Evolutionary conservation across 2,329 filamentous ascomycete species (phyloP).

Genomic region (Colletotrichum sp.): DNA sequence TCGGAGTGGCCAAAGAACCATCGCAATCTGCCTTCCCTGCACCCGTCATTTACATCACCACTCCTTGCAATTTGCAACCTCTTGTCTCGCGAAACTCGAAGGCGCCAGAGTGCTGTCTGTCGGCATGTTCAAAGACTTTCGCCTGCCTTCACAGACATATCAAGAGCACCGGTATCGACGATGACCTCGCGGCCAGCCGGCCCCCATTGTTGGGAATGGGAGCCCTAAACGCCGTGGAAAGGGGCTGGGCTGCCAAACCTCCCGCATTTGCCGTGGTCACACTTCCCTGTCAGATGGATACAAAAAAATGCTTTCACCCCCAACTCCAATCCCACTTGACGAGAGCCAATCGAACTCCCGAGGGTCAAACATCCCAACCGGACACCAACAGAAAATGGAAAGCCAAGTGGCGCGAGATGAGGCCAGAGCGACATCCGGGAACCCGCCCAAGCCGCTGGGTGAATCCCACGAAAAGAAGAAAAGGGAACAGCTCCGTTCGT

Average conservation of each 20-base stretch:
- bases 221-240: not conserved
- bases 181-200: not conserved
- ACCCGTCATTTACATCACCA: not conserved
- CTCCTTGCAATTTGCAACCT: not conserved
- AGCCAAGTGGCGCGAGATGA: constrained; percentile 13
- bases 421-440: not conserved
- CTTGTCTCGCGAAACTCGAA: not conserved
- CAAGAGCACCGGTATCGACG: not conserved
- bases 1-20: not conserved
- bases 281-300: constrained; percentile 18
- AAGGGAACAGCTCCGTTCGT: not conserved
- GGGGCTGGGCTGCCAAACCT: not conserved
- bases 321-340: constrained; percentile 11
- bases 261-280: constrained; percentile 4
- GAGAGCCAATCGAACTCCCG: constrained; percentile 15
- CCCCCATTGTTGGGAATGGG: not conserved
- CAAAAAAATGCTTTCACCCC: constrained; percentile 1
- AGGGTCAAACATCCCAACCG: constrained; percentile 5
- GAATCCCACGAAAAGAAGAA: not conserved
- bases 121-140: not conserved
- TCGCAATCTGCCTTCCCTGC: constrained; percentile 6
- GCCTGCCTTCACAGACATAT: not conserved
- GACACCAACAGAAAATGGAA: constrained; percentile 6
- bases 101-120: not conserved
- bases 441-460: not conserved